Evolutionary conservation across 73 alveolate genomes (phyloP), one percentile per base, ranked within the genome.

Genomic region (Durusdinium trenchii): DNA sequence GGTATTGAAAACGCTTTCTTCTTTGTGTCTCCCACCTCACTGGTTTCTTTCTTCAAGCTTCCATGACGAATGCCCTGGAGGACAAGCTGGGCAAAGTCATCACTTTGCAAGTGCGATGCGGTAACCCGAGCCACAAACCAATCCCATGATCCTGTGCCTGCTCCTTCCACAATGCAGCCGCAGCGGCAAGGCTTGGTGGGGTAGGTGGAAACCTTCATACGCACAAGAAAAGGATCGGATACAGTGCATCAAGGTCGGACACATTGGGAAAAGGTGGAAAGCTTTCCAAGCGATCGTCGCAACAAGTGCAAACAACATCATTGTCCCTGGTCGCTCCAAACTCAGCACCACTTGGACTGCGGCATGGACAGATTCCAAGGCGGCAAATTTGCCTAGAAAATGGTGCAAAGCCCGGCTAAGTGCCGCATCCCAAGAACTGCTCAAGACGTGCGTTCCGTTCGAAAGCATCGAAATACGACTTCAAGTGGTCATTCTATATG

Each of bases 351-450:
- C 91, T 81, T 1, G 52, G 91, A 67, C 46, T 5, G 69, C 91
- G 91, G 91, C 91, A 78, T 78, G 45, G 91, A 81, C 91, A 81
- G 91, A 61, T 78, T 78, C 91, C 91, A 81, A 47, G 91, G 71
- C 10, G 91, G 71, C 91, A 81, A 47, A 38, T 81, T 78, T 16
- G 89, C 89, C 73, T 60, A 23, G n/a, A n/a, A n/a, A n/a, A n/a
- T n/a, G n/a, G n/a, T n/a, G n/a, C n/a, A n/a, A n/a, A n/a, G n/a
- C n/a, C n/a, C n/a, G n/a, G n/a, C n/a, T n/a, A n/a, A n/a, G n/a
- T n/a, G n/a, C n/a, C n/a, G n/a, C n/a, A n/a, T n/a, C n/a, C n/a
- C n/a, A n/a, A n/a, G n/a, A n/a, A n/a, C n/a, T n/a, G n/a, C n/a
- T n/a, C n/a, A n/a, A n/a, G n/a, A n/a, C n/a, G n/a, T n/a, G n/a